Conservation (phyloP, 169 alveolate species). For the Perkinsus marinus region DNA sequence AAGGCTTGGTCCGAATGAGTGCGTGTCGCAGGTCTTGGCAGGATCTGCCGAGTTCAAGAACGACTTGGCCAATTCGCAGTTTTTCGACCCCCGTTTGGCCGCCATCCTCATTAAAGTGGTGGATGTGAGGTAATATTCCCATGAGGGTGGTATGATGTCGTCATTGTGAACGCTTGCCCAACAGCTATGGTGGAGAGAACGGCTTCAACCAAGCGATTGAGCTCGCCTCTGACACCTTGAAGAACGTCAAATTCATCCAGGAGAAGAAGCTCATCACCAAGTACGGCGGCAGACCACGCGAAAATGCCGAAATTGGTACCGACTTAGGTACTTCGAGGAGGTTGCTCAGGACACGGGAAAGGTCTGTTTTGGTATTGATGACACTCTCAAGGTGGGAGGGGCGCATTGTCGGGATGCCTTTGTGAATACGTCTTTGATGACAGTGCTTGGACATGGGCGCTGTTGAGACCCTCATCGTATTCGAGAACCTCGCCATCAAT, state of each 20-base stretch:
- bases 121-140: constrained; percentile 57
- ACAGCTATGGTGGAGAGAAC: constrained; percentile 96
- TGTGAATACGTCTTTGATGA: not conserved
- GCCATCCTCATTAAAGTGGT: constrained; percentile 83
- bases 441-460: constrained; percentile 86
- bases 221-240: constrained; percentile 79
- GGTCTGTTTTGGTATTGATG: constrained; percentile 89
- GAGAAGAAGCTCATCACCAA: constrained; percentile 53
- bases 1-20: not conserved
- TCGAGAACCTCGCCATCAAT: constrained; percentile 74
- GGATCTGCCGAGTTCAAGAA: constrained; percentile 98
- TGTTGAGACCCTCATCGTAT: constrained; percentile 78
- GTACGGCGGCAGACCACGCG: too few relatives aligned
- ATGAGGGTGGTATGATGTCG: not conserved
- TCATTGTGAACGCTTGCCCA: not conserved
- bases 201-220: constrained; percentile 97
- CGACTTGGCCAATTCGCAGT: constrained; percentile 75
- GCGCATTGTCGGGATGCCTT: too few relatives aligned
- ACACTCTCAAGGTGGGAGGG: constrained; percentile 68
- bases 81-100: constrained; percentile 86
- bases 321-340: constrained; percentile 79
- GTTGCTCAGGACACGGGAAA: constrained; percentile 95
- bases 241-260: constrained; percentile 72
- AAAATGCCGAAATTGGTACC: too few relatives aligned
- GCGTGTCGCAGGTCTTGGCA: constrained; percentile 62